A percentile compares a stretch with the other conserved stretches of the same genome.
These are phyloP conservation scores for Penicillium arizonense DNA, from an alignment of 495 filamentous ascomycete species.

Conservation along the genomic window DNA sequence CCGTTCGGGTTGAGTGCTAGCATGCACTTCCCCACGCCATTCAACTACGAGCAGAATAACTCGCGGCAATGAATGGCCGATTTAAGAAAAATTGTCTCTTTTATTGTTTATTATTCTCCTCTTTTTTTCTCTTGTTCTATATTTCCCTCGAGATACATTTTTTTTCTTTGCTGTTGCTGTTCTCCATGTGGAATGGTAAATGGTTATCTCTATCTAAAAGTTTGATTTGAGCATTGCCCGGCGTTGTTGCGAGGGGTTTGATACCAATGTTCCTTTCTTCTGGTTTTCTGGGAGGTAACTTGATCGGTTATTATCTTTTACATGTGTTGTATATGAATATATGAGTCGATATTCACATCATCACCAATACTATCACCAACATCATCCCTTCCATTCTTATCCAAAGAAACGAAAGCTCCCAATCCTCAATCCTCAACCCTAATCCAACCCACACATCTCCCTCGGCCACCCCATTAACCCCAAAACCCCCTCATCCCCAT, in stretches of 20 bases:
- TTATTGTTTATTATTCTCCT: background rate
- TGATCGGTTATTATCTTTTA: background rate
- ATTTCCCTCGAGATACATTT: background rate
- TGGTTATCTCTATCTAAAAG: constrained; percentile 20
- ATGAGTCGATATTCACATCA: background rate
- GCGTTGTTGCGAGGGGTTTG: constrained; percentile 23
- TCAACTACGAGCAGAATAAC: constrained; percentile 67
- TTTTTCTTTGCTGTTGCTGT: background rate
- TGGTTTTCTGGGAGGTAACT: constrained; percentile 1
- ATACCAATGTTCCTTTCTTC: constrained; percentile 20
- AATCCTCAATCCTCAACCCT: background rate
- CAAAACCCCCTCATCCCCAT: background rate
- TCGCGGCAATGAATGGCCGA: constrained; percentile 31
- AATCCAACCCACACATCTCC: background rate
- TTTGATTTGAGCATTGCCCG: constrained; percentile 27
- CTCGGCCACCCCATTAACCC: background rate
- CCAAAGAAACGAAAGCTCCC: too few relatives aligned
- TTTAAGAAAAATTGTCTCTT: background rate
- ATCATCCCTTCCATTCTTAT: background rate
- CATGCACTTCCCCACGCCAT: constrained; percentile 92
- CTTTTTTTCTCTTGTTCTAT: background rate
- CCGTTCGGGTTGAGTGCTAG: constrained; percentile 87
- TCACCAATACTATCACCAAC: background rate
- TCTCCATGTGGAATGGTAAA: constrained; percentile 7
- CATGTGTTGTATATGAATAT: constrained; percentile 5